Evolutionary conservation across 163 green algal genomes (phyloP).

Genomic region (Chlamydomonas reinhardtii): DNA sequence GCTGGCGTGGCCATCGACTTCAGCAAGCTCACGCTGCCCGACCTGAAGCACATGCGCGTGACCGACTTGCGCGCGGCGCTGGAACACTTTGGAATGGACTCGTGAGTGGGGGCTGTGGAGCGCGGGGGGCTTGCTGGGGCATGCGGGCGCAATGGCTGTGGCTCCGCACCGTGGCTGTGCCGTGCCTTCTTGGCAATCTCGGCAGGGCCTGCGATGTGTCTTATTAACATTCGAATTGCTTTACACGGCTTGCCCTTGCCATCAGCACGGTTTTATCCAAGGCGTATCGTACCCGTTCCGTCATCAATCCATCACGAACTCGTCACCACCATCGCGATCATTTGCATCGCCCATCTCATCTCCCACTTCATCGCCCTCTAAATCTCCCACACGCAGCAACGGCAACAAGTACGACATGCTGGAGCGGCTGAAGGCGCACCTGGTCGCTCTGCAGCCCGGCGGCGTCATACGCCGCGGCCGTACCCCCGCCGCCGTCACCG

Average conservation of each 20-base stretch:
- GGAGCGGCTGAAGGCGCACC: conserved; percentile 23
- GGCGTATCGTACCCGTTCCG: no score
- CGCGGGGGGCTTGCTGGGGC: background rate
- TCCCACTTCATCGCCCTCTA: background rate
- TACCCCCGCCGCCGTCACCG: no score
- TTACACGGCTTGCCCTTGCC: no score
- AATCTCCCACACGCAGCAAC: background rate
- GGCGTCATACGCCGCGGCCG: background rate
- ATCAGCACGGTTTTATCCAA: no score
- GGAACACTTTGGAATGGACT: conserved; percentile 14
- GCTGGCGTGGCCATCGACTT: background rate
- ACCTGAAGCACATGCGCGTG: conserved; percentile 41
- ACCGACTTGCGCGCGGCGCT: conserved; percentile 38
- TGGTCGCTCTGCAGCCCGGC: background rate
- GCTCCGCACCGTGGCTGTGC: no score
- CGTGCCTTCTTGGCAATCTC: no score
- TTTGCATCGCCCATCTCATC: background rate
- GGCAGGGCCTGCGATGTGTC: no score
- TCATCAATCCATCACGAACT: no score
- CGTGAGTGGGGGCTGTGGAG: background rate
- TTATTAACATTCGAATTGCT: no score
- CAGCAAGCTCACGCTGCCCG: background rate
- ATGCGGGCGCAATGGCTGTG: no score
- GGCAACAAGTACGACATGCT: conserved; percentile 60
- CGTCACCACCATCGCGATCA: no score